phyloP scores from a whole-genome alignment of 1,284 basidiomycete genomes.

The Boletellus deceptivus region DNA sequence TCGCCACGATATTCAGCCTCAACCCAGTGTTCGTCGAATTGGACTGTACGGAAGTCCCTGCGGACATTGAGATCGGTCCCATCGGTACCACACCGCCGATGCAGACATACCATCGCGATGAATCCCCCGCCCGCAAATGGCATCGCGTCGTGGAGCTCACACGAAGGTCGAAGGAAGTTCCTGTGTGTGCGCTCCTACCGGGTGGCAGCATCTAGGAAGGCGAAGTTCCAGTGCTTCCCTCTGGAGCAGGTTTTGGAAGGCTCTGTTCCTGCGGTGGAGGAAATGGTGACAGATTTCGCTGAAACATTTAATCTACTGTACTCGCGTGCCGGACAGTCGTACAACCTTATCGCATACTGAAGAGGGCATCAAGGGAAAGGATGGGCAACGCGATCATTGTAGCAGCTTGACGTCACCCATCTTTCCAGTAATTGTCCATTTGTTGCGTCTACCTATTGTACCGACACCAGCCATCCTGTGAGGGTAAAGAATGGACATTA shows the following conservation, averaged over 20 bases:
- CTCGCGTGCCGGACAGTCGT: constrained; percentile 19
- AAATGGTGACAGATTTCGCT: constrained; percentile 17
- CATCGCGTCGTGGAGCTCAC: constrained; percentile 29
- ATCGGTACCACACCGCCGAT: constrained; percentile 8
- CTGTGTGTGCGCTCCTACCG: constrained; percentile 31
- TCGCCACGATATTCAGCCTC: background rate
- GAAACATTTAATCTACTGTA: constrained; percentile 30
- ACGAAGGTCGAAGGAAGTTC: constrained; percentile 24
- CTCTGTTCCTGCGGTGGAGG: constrained; percentile 6
- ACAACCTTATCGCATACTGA: constrained; percentile 21
- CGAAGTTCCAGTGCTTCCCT: constrained; percentile 30
- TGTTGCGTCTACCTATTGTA: constrained; percentile 9
- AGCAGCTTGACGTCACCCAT: background rate
- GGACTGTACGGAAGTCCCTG: constrained; percentile 26
- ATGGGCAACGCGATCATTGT: too few relatives aligned
- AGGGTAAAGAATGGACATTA: constrained; percentile 1
- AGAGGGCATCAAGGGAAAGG: constrained; percentile 15
- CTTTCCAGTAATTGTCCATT: constrained; percentile 1
- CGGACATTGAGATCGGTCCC: constrained; percentile 19
- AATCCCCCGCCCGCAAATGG: constrained; percentile 24
- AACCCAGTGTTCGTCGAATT: constrained; percentile 26
- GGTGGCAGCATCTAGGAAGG: constrained; percentile 24
- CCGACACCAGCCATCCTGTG: background rate
- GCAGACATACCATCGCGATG: constrained; percentile 25
- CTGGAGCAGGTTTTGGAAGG: constrained; percentile 18